These are phyloP conservation scores for Albophoma yamanashiensis DNA, from an alignment of 2,329 filamentous ascomycete species.

Conservation along the genomic window DNA sequence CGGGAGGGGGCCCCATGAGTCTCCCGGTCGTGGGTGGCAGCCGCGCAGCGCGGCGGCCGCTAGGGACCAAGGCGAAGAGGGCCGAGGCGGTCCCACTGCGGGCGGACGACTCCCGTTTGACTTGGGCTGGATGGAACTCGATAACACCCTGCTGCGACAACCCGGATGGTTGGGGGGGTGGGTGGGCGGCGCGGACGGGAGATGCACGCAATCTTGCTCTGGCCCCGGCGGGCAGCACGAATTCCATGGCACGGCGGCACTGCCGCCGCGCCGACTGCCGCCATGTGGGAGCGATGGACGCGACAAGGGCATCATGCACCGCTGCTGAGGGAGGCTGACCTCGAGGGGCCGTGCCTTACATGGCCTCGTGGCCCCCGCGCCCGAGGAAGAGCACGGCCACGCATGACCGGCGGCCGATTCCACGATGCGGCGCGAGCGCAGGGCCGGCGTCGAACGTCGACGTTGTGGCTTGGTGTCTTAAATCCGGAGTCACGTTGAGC, in stretches of 20 bases:
- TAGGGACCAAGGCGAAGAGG: neutral
- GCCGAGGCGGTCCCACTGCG: neutral
- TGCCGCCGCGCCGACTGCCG: neutral
- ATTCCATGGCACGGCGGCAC: neutral
- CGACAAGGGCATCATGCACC: neutral
- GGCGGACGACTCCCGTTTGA: neutral
- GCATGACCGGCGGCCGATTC: constrained; percentile 17
- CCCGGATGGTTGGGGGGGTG: neutral
- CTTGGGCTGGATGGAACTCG: neutral
- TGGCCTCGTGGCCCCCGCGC: constrained; percentile 15
- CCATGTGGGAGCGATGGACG: neutral
- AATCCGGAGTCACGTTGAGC: constrained; percentile 24
- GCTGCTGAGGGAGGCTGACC: constrained; percentile 8
- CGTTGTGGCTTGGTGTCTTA: constrained; percentile 23
- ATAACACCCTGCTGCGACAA: neutral
- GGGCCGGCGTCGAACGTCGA: constrained; percentile 11
- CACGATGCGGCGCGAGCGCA: constrained; percentile 17
- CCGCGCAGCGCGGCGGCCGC: neutral
- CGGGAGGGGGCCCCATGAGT: constrained; percentile 1
- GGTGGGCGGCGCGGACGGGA: neutral
- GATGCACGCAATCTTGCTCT: neutral
- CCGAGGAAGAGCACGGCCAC: constrained; percentile 6
- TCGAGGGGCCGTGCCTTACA: constrained; percentile 15
- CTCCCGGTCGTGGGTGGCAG: neutral
- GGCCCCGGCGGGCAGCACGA: neutral